Evolutionary conservation across 371 early-diverging fungal species (phyloP).

Genomic region (Apophysomyces ossiformis): DNA sequence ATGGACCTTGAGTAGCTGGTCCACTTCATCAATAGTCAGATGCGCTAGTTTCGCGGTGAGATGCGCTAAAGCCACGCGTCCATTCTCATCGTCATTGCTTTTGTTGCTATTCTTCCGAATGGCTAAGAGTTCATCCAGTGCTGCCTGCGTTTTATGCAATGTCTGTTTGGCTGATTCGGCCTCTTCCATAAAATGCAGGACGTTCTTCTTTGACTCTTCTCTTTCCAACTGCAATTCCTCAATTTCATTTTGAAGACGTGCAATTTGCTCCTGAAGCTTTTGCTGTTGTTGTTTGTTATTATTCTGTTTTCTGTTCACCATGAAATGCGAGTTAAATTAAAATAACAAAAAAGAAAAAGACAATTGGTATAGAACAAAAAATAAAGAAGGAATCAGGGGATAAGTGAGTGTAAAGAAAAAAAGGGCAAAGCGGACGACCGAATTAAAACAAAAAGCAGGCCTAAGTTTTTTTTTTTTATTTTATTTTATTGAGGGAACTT

Average conservation of each 20-base stretch:
- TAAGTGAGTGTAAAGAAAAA: neutral
- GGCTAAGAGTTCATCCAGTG: conserved; percentile 19
- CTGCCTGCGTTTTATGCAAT: conserved; percentile 24
- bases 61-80: conserved; percentile 7
- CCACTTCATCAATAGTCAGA: neutral
- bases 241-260: conserved; percentile 38
- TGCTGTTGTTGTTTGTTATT: conserved; percentile 21
- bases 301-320: conserved; percentile 21
- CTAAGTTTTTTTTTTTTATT: too few species aligned
- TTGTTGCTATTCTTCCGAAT: neutral
- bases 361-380: neutral
- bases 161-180: conserved; percentile 35
- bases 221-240: conserved; percentile 44
- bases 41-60: conserved; percentile 3
- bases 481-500: too few species aligned
- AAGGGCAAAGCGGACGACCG: too few species aligned
- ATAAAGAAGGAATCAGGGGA: neutral
- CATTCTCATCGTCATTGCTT: neutral
- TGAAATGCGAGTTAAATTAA: neutral
- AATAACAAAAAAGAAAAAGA: neutral
- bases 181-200: conserved; percentile 45
- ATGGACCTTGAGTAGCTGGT: neutral
- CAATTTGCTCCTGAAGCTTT: conserved; percentile 31
- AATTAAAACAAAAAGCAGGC: too few species aligned
- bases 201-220: conserved; percentile 48